phyloP scores from a whole-genome alignment of 2,329 filamentous ascomycete genomes.

The Waltergamsia citrina region DNA sequence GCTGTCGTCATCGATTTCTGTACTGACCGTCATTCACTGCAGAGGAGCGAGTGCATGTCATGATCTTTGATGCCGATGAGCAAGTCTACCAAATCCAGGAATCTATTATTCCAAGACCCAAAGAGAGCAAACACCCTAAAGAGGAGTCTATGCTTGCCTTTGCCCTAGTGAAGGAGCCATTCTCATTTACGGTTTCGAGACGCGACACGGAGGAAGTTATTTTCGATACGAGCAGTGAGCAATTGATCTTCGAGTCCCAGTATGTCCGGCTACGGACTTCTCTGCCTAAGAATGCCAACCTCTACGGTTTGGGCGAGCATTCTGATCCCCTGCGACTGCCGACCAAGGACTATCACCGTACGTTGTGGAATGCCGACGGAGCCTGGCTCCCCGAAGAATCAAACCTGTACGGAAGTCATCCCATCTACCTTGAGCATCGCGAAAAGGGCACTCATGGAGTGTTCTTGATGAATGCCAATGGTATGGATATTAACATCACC shows the following conservation, averaged over 20 bases:
- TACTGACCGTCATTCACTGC: slow-evolving; percentile 1
- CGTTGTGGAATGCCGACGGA: slow-evolving; percentile 60
- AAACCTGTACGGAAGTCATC: slow-evolving; percentile 67
- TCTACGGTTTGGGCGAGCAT: slow-evolving; percentile 72
- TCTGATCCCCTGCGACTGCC: slow-evolving; percentile 57
- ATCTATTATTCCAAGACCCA: slow-evolving; percentile 52
- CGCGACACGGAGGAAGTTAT: slow-evolving; percentile 30
- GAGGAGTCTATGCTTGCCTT: slow-evolving; percentile 21
- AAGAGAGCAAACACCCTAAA: slow-evolving; percentile 16
- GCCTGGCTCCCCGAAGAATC: slow-evolving; percentile 48
- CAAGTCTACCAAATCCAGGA: slow-evolving; percentile 64
- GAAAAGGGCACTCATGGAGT: slow-evolving; percentile 51
- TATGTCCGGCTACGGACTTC: slow-evolving; percentile 61
- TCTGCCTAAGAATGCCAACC: slow-evolving; percentile 54
- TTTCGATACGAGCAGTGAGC: slow-evolving; percentile 57
- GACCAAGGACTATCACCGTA: slow-evolving; percentile 58
- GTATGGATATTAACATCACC: slow-evolving; percentile 70
- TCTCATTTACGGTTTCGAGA: slow-evolving; percentile 50
- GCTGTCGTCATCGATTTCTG: background rate
- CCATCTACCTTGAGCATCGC: slow-evolving; percentile 67
- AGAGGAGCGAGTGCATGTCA: slow-evolving; percentile 60
- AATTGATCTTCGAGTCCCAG: slow-evolving; percentile 63
- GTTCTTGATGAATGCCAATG: slow-evolving; percentile 63
- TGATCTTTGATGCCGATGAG: slow-evolving; percentile 56
- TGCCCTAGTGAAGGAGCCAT: slow-evolving; percentile 31